Base-by-base conservation (phyloP, 1,139 yeast genomes). In the Nakaseomyces nivariensis region DNA sequence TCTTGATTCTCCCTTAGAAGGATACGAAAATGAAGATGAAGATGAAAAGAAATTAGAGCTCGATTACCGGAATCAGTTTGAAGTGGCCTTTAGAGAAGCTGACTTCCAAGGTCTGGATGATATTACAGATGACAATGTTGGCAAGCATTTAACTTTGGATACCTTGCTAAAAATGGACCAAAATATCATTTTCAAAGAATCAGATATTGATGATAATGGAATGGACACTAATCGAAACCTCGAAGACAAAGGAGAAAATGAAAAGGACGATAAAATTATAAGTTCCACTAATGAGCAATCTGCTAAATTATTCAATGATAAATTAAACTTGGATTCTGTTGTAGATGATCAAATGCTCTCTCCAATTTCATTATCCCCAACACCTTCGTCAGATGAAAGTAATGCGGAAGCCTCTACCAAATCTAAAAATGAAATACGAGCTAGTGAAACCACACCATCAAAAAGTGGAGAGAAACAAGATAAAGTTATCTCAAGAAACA, bases 301-400 rank as follows among this genome's bases (percentile, higher is more conserved):
- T 4, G 17, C 31, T 10, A 29, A 27, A 13, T n/a, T 7, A 5
- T 8, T 27, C 11, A 29, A 17, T 7, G 33, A 29, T 9, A 42
- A 44, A 33, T 25, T 45, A 33, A 22, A 36, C 25, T 25, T 47
- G 37, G 17, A 51, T 49, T 32, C 52, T 46, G 17, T 43, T 11
- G 26, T 40, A 13, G 33, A 25, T 8, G 43, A 46, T 8, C 45
- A 40, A 41, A 53, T 55, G 22, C 37, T 55, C 27, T 54, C 58
- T 3, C 58, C 58, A 24, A 56, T 49, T 37, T 58, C 61, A 7
- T 45, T 59, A 42, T 59, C 62, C 6, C 61, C 62, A 13, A 37
- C 51, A 24, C 37, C 51, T 36, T 40, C 42, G 9, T 33, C 45
- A 45, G 47, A 43, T 26, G 34, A 25, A n/a, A 49, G 27, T 43